These are phyloP conservation scores for Aspergillus ustus DNA, from an alignment of 2,329 filamentous ascomycete genomes.

Conservation along the genomic window DNA sequence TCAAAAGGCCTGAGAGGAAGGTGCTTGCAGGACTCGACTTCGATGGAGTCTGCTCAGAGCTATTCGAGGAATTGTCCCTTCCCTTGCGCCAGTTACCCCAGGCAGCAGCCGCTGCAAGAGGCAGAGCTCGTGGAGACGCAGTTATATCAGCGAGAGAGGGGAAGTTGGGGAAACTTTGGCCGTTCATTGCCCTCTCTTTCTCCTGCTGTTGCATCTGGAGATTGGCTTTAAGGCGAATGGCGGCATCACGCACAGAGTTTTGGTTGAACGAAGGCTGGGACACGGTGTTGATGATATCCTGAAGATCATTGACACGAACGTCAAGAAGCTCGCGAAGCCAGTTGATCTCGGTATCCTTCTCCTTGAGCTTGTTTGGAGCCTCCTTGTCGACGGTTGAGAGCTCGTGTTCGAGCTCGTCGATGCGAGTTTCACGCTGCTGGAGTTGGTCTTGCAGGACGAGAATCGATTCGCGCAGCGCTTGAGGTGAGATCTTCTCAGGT, in stretches of 20 bases:
- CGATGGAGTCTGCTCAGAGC: constrained; percentile 62
- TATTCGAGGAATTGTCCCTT: constrained; percentile 55
- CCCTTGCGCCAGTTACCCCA: constrained; percentile 92
- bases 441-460: constrained; percentile 95
- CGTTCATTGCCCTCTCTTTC: constrained; percentile 80
- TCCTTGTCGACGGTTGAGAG: constrained; percentile 74
- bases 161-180: constrained; percentile 71
- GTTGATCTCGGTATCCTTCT: constrained; percentile 89
- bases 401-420: constrained; percentile 81
- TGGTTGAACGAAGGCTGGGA: constrained; percentile 76
- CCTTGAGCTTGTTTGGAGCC: constrained; percentile 79
- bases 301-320: constrained; percentile 86
- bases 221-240: constrained; percentile 90
- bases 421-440: constrained; percentile 86
- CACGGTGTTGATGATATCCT: constrained; percentile 84
- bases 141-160: constrained; percentile 77
- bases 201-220: constrained; percentile 98
- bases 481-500: constrained; percentile 88
- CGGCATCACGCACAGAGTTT: constrained; percentile 81
- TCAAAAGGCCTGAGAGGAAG: constrained; percentile 80
- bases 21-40: constrained; percentile 61
- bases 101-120: constrained; percentile 90
- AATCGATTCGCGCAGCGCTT: constrained; percentile 93
- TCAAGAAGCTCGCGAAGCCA: constrained; percentile 94
- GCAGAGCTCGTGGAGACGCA: constrained; percentile 75